Base-by-base conservation (phyloP, 2,329 filamentous ascomycete genomes). In the Venturia effusa region DNA sequence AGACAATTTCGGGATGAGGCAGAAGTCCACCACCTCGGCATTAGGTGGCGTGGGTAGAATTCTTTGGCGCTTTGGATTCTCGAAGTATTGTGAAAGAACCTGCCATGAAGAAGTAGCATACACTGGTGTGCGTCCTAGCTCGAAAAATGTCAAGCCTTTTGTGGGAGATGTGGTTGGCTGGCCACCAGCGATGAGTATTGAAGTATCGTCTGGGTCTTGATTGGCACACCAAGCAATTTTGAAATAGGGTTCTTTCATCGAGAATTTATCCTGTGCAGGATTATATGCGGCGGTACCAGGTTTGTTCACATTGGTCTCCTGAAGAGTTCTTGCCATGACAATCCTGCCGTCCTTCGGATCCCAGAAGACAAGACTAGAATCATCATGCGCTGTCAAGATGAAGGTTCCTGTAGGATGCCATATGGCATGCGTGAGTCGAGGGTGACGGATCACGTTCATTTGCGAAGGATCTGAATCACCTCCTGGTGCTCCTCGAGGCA, bases 401-500 rank as follows among this genome's bases (percentile, higher is more conserved):
- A 96, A 96, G 0, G 90, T 95, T 0, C 92, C 94, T 1, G 90
- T 96, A 0, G 94, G 94, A 76, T 99, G 94, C 92, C 93, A 99
- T 19, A 93, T 74, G 0, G 91, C 92, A 69, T 96, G 89, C 0
- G 87, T 90, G 66, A 97, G 76, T 65, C 83, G 84, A 17, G 93
- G 94, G 69, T 81, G 84, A 61, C 92, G 85, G 65, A 83, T 73
- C 17, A 82, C 81, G 64, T 86, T 84, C 41, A 85, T 76, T 7
- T 82, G 81, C 45, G 82, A 76, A 34, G 86, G 84, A 71, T 91
- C 89, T 13, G 81, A 78, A 71, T 87, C 85, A 66, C 77, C 92
- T n/a, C 93, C 93, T 0, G 90, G 89, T 4, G 93, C 92, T 19
- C 92, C 91, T 13, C 84, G 80, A 0, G 91, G 90, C 3, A 97